Percentiles rank a stretch among this genome's conserved stretches.
phyloP scores from a whole-genome alignment of 2,329 filamentous ascomycete species.

The Aspergillus bombycis region DNA sequence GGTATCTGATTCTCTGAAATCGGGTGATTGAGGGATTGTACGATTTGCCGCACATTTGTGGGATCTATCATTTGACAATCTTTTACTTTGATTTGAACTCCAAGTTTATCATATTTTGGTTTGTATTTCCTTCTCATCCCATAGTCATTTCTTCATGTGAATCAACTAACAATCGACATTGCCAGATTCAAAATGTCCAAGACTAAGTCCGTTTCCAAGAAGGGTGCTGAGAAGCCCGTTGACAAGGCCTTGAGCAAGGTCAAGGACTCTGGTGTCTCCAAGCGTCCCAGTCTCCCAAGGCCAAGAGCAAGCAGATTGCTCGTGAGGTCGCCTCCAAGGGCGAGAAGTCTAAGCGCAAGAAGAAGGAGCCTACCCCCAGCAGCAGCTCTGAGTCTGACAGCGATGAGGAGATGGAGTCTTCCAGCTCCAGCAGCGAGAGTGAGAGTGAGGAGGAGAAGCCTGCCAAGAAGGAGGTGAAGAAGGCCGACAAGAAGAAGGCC shows the following conservation, averaged over 20 bases:
- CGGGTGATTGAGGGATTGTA: constrained; percentile 42
- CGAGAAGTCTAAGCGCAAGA: constrained; percentile 48
- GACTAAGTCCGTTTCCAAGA: constrained; percentile 44
- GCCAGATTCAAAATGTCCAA: constrained; percentile 48
- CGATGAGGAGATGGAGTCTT: constrained; percentile 34
- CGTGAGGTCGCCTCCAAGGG: constrained; percentile 45
- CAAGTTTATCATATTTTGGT: constrained; percentile 6
- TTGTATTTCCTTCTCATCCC: not conserved
- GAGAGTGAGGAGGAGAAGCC: constrained; percentile 45
- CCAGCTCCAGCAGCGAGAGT: constrained; percentile 28
- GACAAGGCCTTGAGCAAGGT: constrained; percentile 51
- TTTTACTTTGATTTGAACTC: constrained; percentile 11
- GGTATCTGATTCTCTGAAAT: constrained; percentile 36
- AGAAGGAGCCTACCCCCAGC: constrained; percentile 45
- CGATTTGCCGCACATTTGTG: constrained; percentile 39
- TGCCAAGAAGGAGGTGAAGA: constrained; percentile 39
- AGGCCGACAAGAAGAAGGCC: constrained; percentile 37
- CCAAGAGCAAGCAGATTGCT: constrained; percentile 51
- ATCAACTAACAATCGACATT: constrained; percentile 21
- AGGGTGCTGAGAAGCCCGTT: constrained; percentile 42
- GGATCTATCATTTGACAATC: constrained; percentile 27
- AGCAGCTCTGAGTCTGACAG: constrained; percentile 40
- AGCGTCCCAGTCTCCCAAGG: constrained; percentile 47
- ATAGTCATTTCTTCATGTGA: not conserved
- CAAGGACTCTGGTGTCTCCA: constrained; percentile 51